phyloP scores from a whole-genome alignment of 2,329 filamentous ascomycete genomes.

The Aspergillus tubingensis region DNA sequence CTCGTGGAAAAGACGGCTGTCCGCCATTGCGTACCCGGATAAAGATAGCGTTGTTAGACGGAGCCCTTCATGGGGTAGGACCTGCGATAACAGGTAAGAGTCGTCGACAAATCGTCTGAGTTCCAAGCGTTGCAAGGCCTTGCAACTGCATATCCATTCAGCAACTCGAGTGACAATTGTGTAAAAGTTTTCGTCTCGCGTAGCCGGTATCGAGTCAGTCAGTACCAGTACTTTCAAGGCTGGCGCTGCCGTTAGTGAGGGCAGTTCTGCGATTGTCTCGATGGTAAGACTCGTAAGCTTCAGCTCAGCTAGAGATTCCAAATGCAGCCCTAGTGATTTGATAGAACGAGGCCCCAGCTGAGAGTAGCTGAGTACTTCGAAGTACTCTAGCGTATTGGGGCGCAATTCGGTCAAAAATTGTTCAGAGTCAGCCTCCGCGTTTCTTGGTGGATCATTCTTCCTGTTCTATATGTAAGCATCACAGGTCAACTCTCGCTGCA shows the following conservation, averaged over 20 bases:
- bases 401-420: conserved; percentile 59
- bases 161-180: conserved; percentile 55
- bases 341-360: conserved; percentile 58
- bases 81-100: conserved; percentile 38
- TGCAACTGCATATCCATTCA: conserved; percentile 59
- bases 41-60: conserved; percentile 34
- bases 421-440: conserved; percentile 61
- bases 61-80: conserved; percentile 27
- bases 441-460: conserved; percentile 31
- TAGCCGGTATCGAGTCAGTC: conserved; percentile 45
- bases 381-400: conserved; percentile 59
- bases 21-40: conserved; percentile 28
- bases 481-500: neutral
- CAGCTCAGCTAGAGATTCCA: conserved; percentile 57
- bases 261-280: conserved; percentile 46
- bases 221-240: conserved; percentile 53
- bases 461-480: conserved; percentile 31
- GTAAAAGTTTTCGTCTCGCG: conserved; percentile 54
- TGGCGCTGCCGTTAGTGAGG: conserved; percentile 22
- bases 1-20: conserved; percentile 29
- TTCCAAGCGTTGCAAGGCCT: conserved; percentile 52
- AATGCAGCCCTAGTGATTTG: conserved; percentile 54
- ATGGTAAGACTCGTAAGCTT: conserved; percentile 52
- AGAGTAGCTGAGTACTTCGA: conserved; percentile 60
- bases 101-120: conserved; percentile 56